A percentile compares a stretch with the other conserved stretches of the same genome.
These are phyloP conservation scores for Vanderwaltozyma yarrowii DNA, from an alignment of 805 yeast species.

Conservation along the genomic window DNA sequence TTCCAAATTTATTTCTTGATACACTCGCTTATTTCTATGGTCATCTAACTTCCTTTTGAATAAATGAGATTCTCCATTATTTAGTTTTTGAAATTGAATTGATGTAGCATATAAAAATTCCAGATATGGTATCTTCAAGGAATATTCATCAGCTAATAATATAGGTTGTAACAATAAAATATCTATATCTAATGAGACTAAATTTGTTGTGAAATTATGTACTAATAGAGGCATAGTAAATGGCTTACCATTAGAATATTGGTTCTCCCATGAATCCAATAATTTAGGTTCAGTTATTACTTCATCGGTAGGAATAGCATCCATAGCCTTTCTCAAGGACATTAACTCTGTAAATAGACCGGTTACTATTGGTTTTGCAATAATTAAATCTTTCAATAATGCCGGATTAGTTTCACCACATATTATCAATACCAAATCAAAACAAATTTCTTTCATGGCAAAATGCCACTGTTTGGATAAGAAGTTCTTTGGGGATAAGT, in stretches of 20 bases:
- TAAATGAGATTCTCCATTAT: slow-evolving; percentile 29
- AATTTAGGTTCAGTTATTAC: slow-evolving; percentile 51
- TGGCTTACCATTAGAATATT: slow-evolving; percentile 29
- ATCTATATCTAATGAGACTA: slow-evolving; percentile 50
- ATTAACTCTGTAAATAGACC: slow-evolving; percentile 68
- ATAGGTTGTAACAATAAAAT: slow-evolving; percentile 75
- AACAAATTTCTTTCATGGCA: slow-evolving; percentile 66
- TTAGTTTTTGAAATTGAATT: slow-evolving; percentile 48
- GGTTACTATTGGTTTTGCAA: slow-evolving; percentile 71
- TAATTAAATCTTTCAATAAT: slow-evolving; percentile 46
- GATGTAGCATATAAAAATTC: slow-evolving; percentile 74
- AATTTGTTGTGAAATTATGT: slow-evolving; percentile 48
- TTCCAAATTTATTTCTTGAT: too few relatives aligned
- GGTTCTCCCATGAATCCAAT: slow-evolving; percentile 40
- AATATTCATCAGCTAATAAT: slow-evolving; percentile 72
- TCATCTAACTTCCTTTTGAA: slow-evolving; percentile 12
- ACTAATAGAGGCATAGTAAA: slow-evolving; percentile 44
- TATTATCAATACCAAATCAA: slow-evolving; percentile 61
- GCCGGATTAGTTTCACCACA: slow-evolving; percentile 55
- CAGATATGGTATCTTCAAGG: slow-evolving; percentile 78
- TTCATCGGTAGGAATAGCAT: slow-evolving; percentile 49
- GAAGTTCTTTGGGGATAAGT: slow-evolving; percentile 34
- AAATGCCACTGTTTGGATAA: slow-evolving; percentile 72
- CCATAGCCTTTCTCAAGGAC: slow-evolving; percentile 66
- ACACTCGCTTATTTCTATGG: too few relatives aligned